Evolutionary conservation across 768 basidiomycete genomes (phyloP).

Genomic region (Amanita molliuscula): DNA sequence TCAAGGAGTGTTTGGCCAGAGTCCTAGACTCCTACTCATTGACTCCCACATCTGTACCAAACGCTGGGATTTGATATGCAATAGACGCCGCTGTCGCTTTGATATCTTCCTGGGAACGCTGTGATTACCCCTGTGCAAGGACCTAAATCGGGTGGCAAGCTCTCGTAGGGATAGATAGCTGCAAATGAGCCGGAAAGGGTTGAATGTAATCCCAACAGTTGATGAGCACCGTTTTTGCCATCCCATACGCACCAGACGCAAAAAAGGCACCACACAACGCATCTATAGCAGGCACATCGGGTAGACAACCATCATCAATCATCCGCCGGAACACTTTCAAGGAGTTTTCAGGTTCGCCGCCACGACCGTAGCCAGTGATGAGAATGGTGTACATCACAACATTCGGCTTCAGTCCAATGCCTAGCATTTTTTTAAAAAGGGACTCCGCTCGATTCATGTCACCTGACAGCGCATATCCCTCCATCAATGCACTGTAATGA

Average conservation of each 20-base stretch:
- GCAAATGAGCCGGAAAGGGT: conserved; percentile 46
- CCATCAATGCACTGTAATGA: conserved; percentile 69
- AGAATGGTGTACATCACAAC: conserved; percentile 70
- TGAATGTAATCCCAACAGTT: conserved; percentile 55
- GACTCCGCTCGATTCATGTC: conserved; percentile 46
- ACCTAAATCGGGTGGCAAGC: conserved; percentile 39
- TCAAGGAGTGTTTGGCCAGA: no score
- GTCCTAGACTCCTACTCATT: neutral
- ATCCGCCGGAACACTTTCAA: conserved; percentile 50
- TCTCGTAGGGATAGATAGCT: conserved; percentile 31
- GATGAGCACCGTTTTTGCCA: conserved; percentile 44
- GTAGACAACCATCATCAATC: conserved; percentile 47
- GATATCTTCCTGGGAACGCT: conserved; percentile 15
- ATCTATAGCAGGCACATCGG: conserved; percentile 65
- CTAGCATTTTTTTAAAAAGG: conserved; percentile 40
- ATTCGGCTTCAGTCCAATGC: conserved; percentile 44
- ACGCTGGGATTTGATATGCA: conserved; percentile 26
- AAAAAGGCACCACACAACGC: conserved; percentile 63
- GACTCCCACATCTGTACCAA: conserved; percentile 1
- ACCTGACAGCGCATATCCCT: conserved; percentile 55
- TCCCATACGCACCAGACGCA: conserved; percentile 37
- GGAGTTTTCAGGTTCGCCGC: conserved; percentile 43
- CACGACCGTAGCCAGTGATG: conserved; percentile 60
- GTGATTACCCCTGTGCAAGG: conserved; percentile 17
- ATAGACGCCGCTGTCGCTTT: conserved; percentile 20